Base-by-base conservation (phyloP, 2,329 filamentous ascomycete genomes). In the Scedosporium aurantiacum region DNA sequence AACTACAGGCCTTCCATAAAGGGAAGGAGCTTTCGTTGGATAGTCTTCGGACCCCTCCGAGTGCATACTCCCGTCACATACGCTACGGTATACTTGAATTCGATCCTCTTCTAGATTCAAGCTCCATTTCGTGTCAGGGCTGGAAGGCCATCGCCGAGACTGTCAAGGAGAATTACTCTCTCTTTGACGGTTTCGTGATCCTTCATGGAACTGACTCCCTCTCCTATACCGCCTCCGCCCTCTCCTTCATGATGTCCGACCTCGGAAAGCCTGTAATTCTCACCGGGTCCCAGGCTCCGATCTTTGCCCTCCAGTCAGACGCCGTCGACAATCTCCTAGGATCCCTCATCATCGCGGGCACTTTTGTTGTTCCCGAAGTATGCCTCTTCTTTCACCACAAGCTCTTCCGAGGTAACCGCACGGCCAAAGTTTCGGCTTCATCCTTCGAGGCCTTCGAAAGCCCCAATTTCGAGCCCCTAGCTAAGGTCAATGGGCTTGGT, bases 381-480 rank as follows among this genome's bases (percentile, higher is more conserved):
- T 92, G 90, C 71, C 81, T 97, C 41, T 96, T 95, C 78, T 97
- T 97, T 79, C 90, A 94, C 74, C 89, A 95, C 76, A 90, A 87
- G 66, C 82, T 97, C 21, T 95, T 92, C 75, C 85, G 92, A 27
- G 92, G 92, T 16, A 96, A 96, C 74, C 81, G 92, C 63, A 86
- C 89, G 8, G 94, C 90, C 64, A 97, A 97, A 73, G 85, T 95
- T 37, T 92, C 90, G 14, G 89, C 91, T 5, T 90, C 89, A 63
- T 85, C 89, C 60, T 96, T 95, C 70, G 86, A 90, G 62, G 92
- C 91, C 5, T 97, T 97, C 72, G 88, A 86, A 62, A 91, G 88
- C 55, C 92, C 92, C n/a, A 97, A 96, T 72, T 84, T 85, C 66
- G 83, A 88, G 40, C 90, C 92, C 2, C 78, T 97, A 61, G 92